phyloP scores from a whole-genome alignment of 768 basidiomycete species.

The Termitomyces sp. region DNA sequence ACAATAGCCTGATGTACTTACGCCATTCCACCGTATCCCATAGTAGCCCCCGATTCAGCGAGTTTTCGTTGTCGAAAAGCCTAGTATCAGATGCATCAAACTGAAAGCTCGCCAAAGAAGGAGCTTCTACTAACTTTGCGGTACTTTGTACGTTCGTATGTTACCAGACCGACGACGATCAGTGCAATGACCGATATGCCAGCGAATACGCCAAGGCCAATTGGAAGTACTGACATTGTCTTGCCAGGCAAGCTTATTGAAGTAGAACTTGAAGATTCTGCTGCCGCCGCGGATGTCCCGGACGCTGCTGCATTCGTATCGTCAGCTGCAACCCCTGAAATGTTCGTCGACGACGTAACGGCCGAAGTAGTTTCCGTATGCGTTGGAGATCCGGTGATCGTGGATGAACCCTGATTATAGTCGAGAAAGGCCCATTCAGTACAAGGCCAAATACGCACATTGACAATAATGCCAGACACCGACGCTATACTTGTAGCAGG shows the following conservation, averaged over 20 bases:
- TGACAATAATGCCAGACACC: constrained; percentile 7
- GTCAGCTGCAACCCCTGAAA: constrained; percentile 10
- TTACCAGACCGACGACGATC: constrained; percentile 77
- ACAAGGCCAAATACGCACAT: constrained; percentile 7
- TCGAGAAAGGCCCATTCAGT: neutral
- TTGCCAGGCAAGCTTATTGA: constrained; percentile 68
- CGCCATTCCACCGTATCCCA: constrained; percentile 58
- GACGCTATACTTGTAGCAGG: neutral
- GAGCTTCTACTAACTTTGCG: constrained; percentile 53
- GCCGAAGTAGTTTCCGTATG: constrained; percentile 13
- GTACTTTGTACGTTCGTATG: constrained; percentile 83
- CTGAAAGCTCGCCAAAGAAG: neutral
- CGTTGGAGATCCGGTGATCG: constrained; percentile 8
- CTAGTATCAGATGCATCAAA: constrained; percentile 28
- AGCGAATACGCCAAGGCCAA: constrained; percentile 79
- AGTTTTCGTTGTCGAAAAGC: constrained; percentile 71
- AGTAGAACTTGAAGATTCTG: constrained; percentile 25
- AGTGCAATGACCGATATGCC: constrained; percentile 82
- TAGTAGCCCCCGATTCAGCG: constrained; percentile 51
- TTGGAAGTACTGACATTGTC: constrained; percentile 67
- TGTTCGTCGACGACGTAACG: constrained; percentile 7
- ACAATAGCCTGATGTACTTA: constrained; percentile 18
- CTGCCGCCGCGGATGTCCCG: constrained; percentile 23
- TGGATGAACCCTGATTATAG: constrained; percentile 12
- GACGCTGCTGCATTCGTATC: constrained; percentile 10